Evolutionary conservation across 176 grass and related monocot genomes (phyloP), one percentile per base, ranked within the genome.

Genomic region (Carex littledalei): DNA sequence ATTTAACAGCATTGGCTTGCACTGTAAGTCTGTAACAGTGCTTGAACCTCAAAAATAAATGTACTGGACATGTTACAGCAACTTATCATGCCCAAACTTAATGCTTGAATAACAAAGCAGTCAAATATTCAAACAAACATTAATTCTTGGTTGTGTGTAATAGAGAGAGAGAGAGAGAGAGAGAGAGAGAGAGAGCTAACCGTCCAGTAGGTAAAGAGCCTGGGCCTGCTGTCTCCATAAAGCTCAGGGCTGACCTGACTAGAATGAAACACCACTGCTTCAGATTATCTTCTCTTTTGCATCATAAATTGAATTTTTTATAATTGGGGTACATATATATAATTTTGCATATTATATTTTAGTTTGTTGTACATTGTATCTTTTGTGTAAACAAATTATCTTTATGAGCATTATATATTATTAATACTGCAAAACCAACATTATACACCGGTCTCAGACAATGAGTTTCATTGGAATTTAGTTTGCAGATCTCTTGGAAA

Each of bases 201-300:
- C 20, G 95, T 98, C 95, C 95, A 98, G 80, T 98, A 98, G 0
- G 92, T 98, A 88, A 98, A 98, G n/a, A 98, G 91, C 88, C 95
- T 88, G 0, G 95, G 95, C 55, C 89, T 88, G 89, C 83, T 93
- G 88, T 98, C 95, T 58, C 95, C 95, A 82, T 98, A 98, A 73
- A 98, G 89, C 92, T 94, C 92, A 86, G 92, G 92, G 95, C 95
- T 98, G 87, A 98, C 95, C 95, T 98, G 95, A 94, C 92, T 97
- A 97, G 92, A 94, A 91, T 69, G 74, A 97, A 94, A 86, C 85
- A 86, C 64, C 63, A 81, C 80, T 89, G 89, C 85, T 89, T 95
- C 89, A 95, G 89, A 89, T 73, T 49, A 82, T 65, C 78, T 80
- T 55, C 76, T 78, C 73, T 77, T 77, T 77, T 54, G 3, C 4